phyloP scores from a whole-genome alignment of 1,284 basidiomycete species.

The Schizophyllum commune region DNA sequence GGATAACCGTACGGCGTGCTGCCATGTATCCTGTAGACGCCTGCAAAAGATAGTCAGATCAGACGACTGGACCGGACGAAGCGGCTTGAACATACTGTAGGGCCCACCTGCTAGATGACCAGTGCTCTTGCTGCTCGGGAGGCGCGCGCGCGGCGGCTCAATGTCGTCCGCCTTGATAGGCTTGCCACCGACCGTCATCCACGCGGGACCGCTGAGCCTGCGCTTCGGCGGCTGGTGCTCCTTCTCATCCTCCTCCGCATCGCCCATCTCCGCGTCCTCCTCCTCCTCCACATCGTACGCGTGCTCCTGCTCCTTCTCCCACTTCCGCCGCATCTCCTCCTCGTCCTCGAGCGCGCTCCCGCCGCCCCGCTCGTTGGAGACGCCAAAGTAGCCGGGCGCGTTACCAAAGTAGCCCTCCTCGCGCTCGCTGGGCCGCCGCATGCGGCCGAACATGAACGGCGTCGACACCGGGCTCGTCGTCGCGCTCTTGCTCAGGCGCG shows the following conservation, averaged over 20 bases:
- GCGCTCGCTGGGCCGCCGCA: not conserved
- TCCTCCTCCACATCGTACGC: not conserved
- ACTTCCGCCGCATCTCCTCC: conserved; percentile 26
- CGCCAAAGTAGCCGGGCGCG: conserved; percentile 30
- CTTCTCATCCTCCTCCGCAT: conserved; percentile 13
- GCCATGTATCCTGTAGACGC: not conserved
- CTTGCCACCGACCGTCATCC: conserved; percentile 30
- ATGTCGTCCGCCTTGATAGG: conserved; percentile 18
- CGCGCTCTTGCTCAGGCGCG: conserved; percentile 53
- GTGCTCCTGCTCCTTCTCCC: not conserved
- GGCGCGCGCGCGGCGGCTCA: conserved; percentile 23
- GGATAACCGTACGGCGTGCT: not conserved
- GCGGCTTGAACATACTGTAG: not conserved
- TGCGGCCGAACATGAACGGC: conserved; percentile 24
- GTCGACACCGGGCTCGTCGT: conserved; percentile 62
- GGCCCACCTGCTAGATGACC: not conserved
- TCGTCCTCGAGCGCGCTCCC: conserved; percentile 18
- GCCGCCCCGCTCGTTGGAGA: conserved; percentile 30
- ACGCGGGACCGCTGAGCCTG: conserved; percentile 44
- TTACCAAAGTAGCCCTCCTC: conserved; percentile 19
- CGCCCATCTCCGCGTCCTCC: not conserved
- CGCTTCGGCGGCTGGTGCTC: conserved; percentile 16
- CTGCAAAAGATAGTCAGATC: not conserved
- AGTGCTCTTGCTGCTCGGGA: conserved; percentile 5
- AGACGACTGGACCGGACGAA: not conserved